Evolutionary conservation across 2,329 filamentous ascomycete genomes (phyloP), one percentile per base, ranked within the genome.

Genomic region (Venturiaceae sp.): DNA sequence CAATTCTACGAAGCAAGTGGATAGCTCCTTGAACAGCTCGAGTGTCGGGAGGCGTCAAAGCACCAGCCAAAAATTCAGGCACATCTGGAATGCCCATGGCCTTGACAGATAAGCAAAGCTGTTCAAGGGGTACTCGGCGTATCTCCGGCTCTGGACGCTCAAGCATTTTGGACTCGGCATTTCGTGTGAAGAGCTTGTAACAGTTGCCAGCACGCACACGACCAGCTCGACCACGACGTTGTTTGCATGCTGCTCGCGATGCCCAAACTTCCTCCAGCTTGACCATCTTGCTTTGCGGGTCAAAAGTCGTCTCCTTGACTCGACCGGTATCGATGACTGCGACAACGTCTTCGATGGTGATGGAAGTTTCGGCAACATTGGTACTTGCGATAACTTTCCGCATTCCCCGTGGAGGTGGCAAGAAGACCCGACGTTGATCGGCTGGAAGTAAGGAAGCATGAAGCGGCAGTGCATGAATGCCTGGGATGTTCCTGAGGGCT

Each of bases 301-400:
- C 94, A 66, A 92, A 97, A 68, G 89, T 92, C 0, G 92, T 99
- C 72, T 99, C 92, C 69, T 99, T 99, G 60, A 99, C 94, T 57
- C 90, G 86, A 30, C 94, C 94, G 11, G 88, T 94, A 70, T 99
- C 94, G 62, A 99, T 92, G 50, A 99, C 94, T 2, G 90, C 92
- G 2, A 97, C 88, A 57, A 99, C 89, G 68, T 99, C 94, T 68
- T 96, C 92, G 61, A 99, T 99, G 0, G 94, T 99, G 69, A 99
- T 97, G 2, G 94, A 97, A 0, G 94, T 99, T 71, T 99, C 94
- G 1, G 94, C 94, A 2, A 99, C 92, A 66, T 99, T 99, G 47
- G 94, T 99, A 1, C 94, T 90, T 6, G 92, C 89, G 34, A 99
- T 88, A 13, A 99, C 83, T 73, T 99, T 99, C 36, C 94, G 82